phyloP scores from a whole-genome alignment of 2,329 filamentous ascomycete species.

The Bipolaris bicolor region DNA sequence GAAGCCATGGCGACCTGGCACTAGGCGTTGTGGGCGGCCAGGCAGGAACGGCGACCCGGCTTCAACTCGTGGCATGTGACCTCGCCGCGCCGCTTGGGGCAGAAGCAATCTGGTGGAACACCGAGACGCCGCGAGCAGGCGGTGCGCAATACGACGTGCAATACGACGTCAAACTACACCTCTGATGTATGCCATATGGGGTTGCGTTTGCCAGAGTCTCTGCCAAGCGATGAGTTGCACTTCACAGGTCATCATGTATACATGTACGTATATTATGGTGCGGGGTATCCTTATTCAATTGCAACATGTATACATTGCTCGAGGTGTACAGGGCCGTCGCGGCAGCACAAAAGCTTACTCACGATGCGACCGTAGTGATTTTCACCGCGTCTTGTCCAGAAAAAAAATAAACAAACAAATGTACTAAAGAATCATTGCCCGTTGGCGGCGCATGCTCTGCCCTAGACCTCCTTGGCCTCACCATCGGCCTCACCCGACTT shows the following conservation, averaged over 20 bases:
- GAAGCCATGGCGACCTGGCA: slow-evolving; percentile 22
- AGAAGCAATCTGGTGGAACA: slow-evolving; percentile 22
- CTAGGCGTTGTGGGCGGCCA: slow-evolving; percentile 21
- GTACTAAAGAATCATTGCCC: slow-evolving; percentile 14
- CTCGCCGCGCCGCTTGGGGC: slow-evolving; percentile 13
- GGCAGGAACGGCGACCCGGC: slow-evolving; percentile 29
- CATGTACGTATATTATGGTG: neutral
- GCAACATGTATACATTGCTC: slow-evolving; percentile 2
- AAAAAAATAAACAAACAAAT: slow-evolving; percentile 24
- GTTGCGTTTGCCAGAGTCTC: no score
- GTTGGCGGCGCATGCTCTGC: neutral
- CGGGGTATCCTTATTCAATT: slow-evolving; percentile 11
- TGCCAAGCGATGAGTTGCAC: neutral
- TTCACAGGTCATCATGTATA: neutral
- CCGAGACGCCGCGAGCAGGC: slow-evolving; percentile 21
- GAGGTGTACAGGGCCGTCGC: slow-evolving; percentile 12
- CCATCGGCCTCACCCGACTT: slow-evolving; percentile 77
- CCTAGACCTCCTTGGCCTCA: slow-evolving; percentile 37
- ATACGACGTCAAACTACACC: neutral
- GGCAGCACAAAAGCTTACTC: slow-evolving; percentile 8
- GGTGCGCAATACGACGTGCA: neutral
- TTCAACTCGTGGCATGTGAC: slow-evolving; percentile 33
- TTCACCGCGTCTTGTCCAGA: slow-evolving; percentile 25
- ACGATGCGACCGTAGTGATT: slow-evolving; percentile 17
- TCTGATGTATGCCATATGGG: no score